Percentiles rank a stretch among this genome's conserved stretches.
phyloP scores from a whole-genome alignment of 2,329 filamentous ascomycete genomes.

The Capronia coronata region DNA sequence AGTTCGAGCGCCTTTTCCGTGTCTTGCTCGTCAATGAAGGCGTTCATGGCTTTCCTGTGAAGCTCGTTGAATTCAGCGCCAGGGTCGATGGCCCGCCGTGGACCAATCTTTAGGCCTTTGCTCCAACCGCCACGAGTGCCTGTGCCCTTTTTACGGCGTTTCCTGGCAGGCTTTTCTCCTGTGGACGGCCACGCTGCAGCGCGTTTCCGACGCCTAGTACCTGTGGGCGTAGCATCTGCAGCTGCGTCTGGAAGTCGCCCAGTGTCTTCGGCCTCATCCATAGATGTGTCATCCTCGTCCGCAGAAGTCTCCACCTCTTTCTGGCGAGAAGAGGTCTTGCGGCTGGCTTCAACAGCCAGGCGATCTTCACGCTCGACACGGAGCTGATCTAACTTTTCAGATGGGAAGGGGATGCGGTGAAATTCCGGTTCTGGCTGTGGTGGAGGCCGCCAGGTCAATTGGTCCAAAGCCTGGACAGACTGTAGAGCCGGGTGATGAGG shows the following conservation, averaged over 20 bases:
- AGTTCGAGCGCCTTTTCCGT: constrained; percentile 41
- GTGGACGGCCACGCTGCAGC: background rate
- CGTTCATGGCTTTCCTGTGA: constrained; percentile 43
- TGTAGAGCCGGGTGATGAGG: background rate
- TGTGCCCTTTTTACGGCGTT: constrained; percentile 22
- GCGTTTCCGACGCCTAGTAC: background rate
- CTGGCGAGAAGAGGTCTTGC: background rate
- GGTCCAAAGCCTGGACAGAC: background rate
- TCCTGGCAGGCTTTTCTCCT: constrained; percentile 1
- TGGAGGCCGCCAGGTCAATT: background rate
- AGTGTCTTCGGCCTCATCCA: constrained; percentile 7
- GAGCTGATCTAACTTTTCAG: background rate
- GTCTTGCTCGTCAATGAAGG: constrained; percentile 42
- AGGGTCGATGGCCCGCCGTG: constrained; percentile 43
- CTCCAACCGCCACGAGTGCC: constrained; percentile 32
- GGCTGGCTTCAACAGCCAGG: background rate
- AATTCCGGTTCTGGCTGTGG: too few relatives aligned
- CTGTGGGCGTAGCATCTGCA: background rate
- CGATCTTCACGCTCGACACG: background rate
- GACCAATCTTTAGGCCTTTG: constrained; percentile 43
- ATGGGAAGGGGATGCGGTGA: too few relatives aligned
- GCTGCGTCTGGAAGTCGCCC: background rate
- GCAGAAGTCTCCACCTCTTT: constrained; percentile 5
- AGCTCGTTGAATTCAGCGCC: constrained; percentile 44
- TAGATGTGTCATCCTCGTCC: constrained; percentile 10